These are phyloP conservation scores for Colletotrichum lindemuthianum DNA, from an alignment of 2,329 filamentous ascomycete species.

Conservation along the genomic window DNA sequence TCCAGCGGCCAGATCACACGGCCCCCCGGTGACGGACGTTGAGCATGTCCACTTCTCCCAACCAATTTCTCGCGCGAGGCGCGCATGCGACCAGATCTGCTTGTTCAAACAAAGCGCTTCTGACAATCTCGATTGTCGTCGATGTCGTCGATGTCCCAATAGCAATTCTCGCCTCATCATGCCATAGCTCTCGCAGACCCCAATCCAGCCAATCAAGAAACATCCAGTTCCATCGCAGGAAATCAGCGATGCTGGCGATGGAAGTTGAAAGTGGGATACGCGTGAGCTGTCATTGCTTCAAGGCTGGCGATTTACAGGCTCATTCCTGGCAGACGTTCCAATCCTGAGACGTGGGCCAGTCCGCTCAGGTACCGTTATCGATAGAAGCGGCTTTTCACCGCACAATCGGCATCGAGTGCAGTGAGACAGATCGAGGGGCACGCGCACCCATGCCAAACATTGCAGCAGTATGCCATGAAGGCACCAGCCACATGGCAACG, in stretches of 20 bases:
- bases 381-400: constrained; percentile 7
- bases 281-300: constrained; percentile 25
- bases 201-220: too few relatives aligned
- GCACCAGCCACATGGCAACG: constrained; percentile 32
- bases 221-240: background rate
- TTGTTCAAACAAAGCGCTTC: too few relatives aligned
- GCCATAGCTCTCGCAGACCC: background rate
- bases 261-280: background rate
- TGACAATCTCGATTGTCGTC: constrained; percentile 17
- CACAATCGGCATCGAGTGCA: constrained; percentile 20
- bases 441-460: background rate
- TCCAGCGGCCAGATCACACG: too few relatives aligned
- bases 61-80: too few relatives aligned
- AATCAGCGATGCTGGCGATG: background rate
- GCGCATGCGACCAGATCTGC: too few relatives aligned
- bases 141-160: constrained; percentile 17
- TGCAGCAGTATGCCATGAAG: constrained; percentile 1
- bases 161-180: background rate
- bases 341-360: constrained; percentile 23
- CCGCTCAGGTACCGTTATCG: constrained; percentile 31
- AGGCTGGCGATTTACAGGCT: constrained; percentile 16
- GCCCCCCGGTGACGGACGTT: too few relatives aligned
- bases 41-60: too few relatives aligned
- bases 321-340: constrained; percentile 20
- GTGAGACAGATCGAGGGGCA: constrained; percentile 23